A percentile compares a stretch with the other conserved stretches of the same genome.
phyloP scores from a whole-genome alignment of 129 eudicot species.

The Centrapalus pauciflorus region DNA sequence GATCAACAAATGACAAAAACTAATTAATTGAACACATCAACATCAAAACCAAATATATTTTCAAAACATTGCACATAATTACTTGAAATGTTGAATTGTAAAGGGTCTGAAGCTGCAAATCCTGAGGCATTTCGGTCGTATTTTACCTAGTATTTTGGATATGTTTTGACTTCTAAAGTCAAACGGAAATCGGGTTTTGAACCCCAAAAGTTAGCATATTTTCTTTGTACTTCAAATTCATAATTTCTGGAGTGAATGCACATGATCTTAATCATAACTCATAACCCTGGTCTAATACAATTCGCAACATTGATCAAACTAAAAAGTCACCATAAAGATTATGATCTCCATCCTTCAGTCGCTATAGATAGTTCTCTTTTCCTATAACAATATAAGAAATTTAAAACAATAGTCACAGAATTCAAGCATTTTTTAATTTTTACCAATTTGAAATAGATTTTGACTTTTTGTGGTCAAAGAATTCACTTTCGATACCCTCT shows the following conservation, averaged over 20 bases:
- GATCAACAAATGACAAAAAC: slow-evolving; percentile 18
- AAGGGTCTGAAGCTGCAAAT: neutral
- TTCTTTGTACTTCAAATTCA: neutral
- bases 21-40: neutral
- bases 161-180: neutral
- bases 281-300: slow-evolving; percentile 6
- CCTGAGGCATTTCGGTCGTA: neutral
- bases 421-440: neutral
- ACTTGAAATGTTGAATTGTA: neutral
- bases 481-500: neutral
- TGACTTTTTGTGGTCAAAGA: slow-evolving; percentile 11
- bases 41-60: neutral
- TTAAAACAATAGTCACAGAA: neutral
- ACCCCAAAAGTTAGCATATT: neutral
- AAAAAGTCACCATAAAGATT: neutral
- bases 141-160: neutral
- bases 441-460: neutral
- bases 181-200: neutral
- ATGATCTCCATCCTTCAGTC: neutral
- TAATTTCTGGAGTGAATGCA: neutral
- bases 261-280: neutral
- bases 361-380: neutral
- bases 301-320: slow-evolving; percentile 14
- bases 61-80: neutral
- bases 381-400: neutral